These are phyloP conservation scores for Dactylellina cionopaga DNA, from an alignment of 2,329 filamentous ascomycete genomes.

Conservation along the genomic window DNA sequence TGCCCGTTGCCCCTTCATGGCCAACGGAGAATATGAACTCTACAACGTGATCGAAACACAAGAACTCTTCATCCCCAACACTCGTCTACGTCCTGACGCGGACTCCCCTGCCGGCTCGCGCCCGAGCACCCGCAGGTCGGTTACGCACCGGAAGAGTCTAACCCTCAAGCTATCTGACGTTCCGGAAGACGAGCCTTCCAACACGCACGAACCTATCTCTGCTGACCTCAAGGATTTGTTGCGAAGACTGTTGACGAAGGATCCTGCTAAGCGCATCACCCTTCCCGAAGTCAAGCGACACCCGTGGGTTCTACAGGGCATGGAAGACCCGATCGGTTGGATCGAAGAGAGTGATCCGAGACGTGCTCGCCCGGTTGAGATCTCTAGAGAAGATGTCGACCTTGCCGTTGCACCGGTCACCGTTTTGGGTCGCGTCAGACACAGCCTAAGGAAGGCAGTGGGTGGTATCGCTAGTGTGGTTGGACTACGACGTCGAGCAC, in stretches of 20 bases:
- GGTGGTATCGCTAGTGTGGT: slow-evolving; percentile 68
- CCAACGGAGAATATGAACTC: slow-evolving; percentile 89
- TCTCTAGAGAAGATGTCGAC: slow-evolving; percentile 89
- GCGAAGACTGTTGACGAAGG: slow-evolving; percentile 82
- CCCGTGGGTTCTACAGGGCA: slow-evolving; percentile 84
- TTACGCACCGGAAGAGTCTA: slow-evolving; percentile 59
- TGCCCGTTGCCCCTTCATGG: slow-evolving; percentile 90
- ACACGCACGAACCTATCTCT: slow-evolving; percentile 82
- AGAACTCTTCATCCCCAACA: slow-evolving; percentile 86
- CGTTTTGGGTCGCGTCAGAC: slow-evolving; percentile 84
- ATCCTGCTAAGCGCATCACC: slow-evolving; percentile 86
- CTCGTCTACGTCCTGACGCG: slow-evolving; percentile 75
- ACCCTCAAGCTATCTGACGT: slow-evolving; percentile 48
- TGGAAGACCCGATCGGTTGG: slow-evolving; percentile 80
- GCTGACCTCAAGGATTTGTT: slow-evolving; percentile 82
- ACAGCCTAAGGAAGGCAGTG: slow-evolving; percentile 75
- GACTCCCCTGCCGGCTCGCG: slow-evolving; percentile 43
- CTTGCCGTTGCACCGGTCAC: slow-evolving; percentile 89
- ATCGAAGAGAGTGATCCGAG: slow-evolving; percentile 93
- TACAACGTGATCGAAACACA: slow-evolving; percentile 91
- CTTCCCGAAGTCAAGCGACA: slow-evolving; percentile 93
- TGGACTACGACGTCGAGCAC: slow-evolving; percentile 56
- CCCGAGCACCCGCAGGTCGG: slow-evolving; percentile 61
- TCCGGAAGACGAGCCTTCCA: slow-evolving; percentile 47
- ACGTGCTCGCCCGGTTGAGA: slow-evolving; percentile 83